Evolutionary conservation across 306 rosid genomes (phyloP).

Genomic region (Echinosophora koreensis): DNA sequence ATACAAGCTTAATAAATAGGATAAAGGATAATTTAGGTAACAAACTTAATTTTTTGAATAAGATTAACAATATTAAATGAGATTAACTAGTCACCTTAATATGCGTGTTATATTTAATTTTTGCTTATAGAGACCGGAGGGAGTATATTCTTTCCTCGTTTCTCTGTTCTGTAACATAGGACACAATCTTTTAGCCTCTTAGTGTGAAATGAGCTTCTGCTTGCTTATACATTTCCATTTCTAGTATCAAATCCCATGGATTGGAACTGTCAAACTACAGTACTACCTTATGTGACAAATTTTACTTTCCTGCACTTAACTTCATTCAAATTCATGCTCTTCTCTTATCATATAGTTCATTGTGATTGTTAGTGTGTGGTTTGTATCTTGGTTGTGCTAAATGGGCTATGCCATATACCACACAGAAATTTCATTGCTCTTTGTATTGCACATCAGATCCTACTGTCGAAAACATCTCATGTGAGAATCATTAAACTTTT

Average conservation of each 20-base stretch:
- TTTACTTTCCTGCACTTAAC: conserved; percentile 6
- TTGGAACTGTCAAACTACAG: not conserved
- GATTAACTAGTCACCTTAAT: too few species aligned
- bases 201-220: not conserved
- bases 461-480: conserved; percentile 38
- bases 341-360: not conserved
- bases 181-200: not conserved
- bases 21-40: too few species aligned
- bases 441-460: conserved; percentile 39
- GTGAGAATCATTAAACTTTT: conserved; percentile 44
- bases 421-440: conserved; percentile 50
- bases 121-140: too few species aligned
- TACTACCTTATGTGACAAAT: not conserved
- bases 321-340: conserved; percentile 1
- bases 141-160: not conserved
- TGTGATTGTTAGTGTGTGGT: conserved; percentile 12
- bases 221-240: not conserved
- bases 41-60: too few species aligned
- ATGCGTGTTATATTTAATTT: too few species aligned
- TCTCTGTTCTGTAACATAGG: not conserved
- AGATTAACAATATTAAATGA: too few species aligned
- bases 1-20: too few species aligned
- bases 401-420: conserved; percentile 36
- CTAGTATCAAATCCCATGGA: not conserved
- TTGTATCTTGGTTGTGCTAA: conserved; percentile 31